These are phyloP conservation scores for Lasiosphaeriaceae sp. DNA, from an alignment of 495 filamentous ascomycete genomes.

Conservation along the genomic window DNA sequence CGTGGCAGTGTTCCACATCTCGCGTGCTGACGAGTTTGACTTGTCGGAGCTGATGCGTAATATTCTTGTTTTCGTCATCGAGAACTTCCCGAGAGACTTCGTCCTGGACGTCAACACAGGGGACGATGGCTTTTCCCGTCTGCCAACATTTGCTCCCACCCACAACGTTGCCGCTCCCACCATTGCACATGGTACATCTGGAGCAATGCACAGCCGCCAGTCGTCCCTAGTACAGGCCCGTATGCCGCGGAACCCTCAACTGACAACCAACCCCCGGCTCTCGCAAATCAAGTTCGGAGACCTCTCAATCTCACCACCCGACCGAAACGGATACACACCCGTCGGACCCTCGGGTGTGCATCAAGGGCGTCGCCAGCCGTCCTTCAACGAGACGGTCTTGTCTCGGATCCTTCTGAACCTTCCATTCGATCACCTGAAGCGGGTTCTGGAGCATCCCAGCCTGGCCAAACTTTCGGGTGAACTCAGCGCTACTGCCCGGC, in stretches of 20 bases:
- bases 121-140: conserved; percentile 35
- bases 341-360: background rate
- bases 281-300: conserved; percentile 66
- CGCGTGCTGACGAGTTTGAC: conserved; percentile 10
- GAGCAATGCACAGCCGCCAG: conserved; percentile 18
- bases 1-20: conserved; percentile 19
- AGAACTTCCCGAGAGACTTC: conserved; percentile 46
- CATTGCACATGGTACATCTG: conserved; percentile 34
- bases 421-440: conserved; percentile 56
- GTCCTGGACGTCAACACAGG: conserved; percentile 40
- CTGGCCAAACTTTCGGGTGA: conserved; percentile 43
- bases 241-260: conserved; percentile 22
- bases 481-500: conserved; percentile 36
- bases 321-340: conserved; percentile 25
- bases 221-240: conserved; percentile 14
- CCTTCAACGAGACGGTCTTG: conserved; percentile 33
- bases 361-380: conserved; percentile 6
- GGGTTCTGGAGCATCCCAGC: conserved; percentile 48
- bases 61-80: conserved; percentile 41
- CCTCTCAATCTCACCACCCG: conserved; percentile 45
- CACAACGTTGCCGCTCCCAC: conserved; percentile 16
- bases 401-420: conserved; percentile 63
- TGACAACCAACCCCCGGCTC: conserved; percentile 45
- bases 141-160: conserved; percentile 14
- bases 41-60: conserved; percentile 30